Conservation (phyloP, 2,329 filamentous ascomycete genomes). For the Xylariaceae sp. region DNA sequence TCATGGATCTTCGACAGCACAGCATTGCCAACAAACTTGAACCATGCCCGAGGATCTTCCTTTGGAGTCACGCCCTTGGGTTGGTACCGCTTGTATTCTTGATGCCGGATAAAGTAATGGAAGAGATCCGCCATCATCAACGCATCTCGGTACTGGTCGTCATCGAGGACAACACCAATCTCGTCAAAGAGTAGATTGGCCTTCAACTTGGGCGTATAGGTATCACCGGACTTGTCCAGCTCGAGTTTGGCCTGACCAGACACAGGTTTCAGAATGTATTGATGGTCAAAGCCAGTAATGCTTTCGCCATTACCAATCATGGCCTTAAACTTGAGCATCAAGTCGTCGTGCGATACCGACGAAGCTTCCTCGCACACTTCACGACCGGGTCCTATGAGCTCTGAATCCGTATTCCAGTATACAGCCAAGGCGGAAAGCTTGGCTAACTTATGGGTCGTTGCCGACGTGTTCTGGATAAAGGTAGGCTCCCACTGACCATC, state of each 20-base stretch:
- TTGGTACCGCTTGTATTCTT: constrained; percentile 91
- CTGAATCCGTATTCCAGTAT: constrained; percentile 96
- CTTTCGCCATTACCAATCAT: constrained; percentile 73
- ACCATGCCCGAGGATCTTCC: constrained; percentile 88
- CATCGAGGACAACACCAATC: constrained; percentile 94
- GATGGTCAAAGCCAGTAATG: constrained; percentile 54
- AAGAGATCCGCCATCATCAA: constrained; percentile 98
- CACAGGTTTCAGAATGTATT: constrained; percentile 94
- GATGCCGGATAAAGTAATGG: constrained; percentile 95
- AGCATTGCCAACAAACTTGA: constrained; percentile 84
- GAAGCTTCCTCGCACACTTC: constrained; percentile 60
- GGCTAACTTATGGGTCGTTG: constrained; percentile 87
- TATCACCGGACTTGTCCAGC: constrained; percentile 84
- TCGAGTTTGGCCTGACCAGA: constrained; percentile 92
- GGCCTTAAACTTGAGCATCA: constrained; percentile 69
- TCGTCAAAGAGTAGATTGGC: constrained; percentile 91
- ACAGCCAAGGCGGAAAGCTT: constrained; percentile 83
- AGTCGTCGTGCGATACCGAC: constrained; percentile 64
- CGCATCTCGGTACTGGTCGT: constrained; percentile 93
- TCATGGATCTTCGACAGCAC: constrained; percentile 94
- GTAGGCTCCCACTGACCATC: constrained; percentile 92
- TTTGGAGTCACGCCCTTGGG: constrained; percentile 76
- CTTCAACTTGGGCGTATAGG: constrained; percentile 78
- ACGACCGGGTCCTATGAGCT: constrained; percentile 74
- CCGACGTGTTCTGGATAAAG: constrained; percentile 83